phyloP scores from a whole-genome alignment of 768 basidiomycete species.

The Boletus subparvulus region DNA sequence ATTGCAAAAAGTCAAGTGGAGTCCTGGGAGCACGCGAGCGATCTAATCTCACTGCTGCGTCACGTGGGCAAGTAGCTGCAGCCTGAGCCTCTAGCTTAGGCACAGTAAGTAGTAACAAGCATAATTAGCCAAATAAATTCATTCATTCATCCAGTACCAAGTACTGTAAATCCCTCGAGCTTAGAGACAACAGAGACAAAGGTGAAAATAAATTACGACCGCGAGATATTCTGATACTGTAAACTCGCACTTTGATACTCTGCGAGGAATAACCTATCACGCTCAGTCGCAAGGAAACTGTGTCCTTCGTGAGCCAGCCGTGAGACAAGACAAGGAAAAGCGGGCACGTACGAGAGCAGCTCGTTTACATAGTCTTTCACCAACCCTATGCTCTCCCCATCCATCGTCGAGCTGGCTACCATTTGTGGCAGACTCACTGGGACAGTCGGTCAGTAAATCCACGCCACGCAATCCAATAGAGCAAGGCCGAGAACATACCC shows the following conservation, averaged over 20 bases:
- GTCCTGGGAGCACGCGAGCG: not conserved
- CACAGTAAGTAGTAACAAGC: too few species aligned
- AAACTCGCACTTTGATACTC: slow-evolving; percentile 78
- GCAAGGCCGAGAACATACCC: slow-evolving; percentile 52
- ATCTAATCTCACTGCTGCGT: not conserved
- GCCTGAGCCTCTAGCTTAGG: too few species aligned
- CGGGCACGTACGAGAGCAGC: slow-evolving; percentile 63
- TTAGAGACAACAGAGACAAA: not conserved
- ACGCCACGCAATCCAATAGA: not conserved
- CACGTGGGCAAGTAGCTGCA: slow-evolving; percentile 2
- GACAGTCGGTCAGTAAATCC: slow-evolving; percentile 9
- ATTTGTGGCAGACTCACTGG: slow-evolving; percentile 90
- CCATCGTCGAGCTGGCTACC: slow-evolving; percentile 87
- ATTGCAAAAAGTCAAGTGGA: slow-evolving; percentile 31
- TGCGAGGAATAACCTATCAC: slow-evolving; percentile 66
- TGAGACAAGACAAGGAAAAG: not conserved
- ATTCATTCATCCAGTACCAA: too few species aligned
- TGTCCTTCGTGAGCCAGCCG: not conserved
- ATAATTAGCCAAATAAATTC: too few species aligned
- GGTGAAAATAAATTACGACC: slow-evolving; percentile 48
- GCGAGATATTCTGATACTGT: slow-evolving; percentile 80
- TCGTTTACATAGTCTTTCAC: slow-evolving; percentile 91
- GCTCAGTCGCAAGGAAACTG: slow-evolving; percentile 81
- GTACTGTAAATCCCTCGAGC: not conserved
- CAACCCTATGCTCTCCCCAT: slow-evolving; percentile 78